These are phyloP conservation scores for Pseudotulostoma volvatum DNA, from an alignment of 495 filamentous ascomycete genomes.

Conservation along the genomic window DNA sequence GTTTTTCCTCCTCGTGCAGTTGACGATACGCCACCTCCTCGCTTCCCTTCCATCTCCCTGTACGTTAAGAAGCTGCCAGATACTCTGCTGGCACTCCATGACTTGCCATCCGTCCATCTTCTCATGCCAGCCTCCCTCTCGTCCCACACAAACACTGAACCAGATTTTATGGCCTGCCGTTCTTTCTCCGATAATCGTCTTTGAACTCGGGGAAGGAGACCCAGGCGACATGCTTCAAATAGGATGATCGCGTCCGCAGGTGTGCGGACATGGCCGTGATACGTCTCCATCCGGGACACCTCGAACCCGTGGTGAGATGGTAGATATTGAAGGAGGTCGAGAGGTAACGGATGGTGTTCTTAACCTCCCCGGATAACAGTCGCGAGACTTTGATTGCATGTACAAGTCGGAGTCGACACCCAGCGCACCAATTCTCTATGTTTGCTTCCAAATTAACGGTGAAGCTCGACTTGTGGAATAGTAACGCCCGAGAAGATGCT, in stretches of 20 bases:
- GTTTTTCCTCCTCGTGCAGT: slow-evolving; percentile 53
- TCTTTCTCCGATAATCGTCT: slow-evolving; percentile 91
- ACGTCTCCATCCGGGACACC: slow-evolving; percentile 94
- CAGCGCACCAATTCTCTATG: no score
- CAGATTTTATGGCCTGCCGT: slow-evolving; percentile 80
- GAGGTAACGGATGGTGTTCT: no score
- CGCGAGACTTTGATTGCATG: no score
- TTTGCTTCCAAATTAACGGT: no score
- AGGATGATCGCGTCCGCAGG: slow-evolving; percentile 91
- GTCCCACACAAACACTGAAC: slow-evolving; percentile 98
- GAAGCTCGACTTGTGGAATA: no score
- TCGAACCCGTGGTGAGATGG: no score
- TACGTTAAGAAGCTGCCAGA: slow-evolving; percentile 97
- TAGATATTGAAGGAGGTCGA: no score
- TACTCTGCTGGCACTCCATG: slow-evolving; percentile 94
- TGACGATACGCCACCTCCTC: slow-evolving; percentile 43
- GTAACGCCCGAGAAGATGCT: no score
- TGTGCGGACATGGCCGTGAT: slow-evolving; percentile 79
- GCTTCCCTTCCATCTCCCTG: slow-evolving; percentile 96
- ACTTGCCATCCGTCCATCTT: slow-evolving; percentile 96
- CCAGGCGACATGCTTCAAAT: slow-evolving; percentile 89
- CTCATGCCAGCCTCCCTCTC: slow-evolving; percentile 97
- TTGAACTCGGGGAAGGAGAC: slow-evolving; percentile 81
- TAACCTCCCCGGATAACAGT: no score
- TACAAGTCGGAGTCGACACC: no score